phyloP scores from a whole-genome alignment of 139 green algal genomes.

The Chlorella sp. region DNA sequence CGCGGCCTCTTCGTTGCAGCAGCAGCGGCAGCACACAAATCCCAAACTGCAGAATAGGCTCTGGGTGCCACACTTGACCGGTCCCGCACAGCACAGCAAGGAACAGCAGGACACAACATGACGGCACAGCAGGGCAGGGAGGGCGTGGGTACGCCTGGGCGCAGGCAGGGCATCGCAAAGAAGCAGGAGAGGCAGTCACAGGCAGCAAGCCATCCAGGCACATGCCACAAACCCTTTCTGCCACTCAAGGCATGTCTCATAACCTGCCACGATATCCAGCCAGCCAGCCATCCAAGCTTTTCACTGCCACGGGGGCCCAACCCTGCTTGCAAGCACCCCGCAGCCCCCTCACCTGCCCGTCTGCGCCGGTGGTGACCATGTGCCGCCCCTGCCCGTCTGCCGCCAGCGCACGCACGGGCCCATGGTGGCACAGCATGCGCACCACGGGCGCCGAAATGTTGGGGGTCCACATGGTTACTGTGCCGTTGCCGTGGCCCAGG shows the following conservation, averaged over 20 bases:
- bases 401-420: constrained; percentile 76
- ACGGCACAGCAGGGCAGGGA: neutral
- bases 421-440: constrained; percentile 94
- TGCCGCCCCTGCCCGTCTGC: constrained; percentile 80
- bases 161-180: too few relatives aligned
- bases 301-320: too few relatives aligned
- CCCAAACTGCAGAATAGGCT: too few relatives aligned
- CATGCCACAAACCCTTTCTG: too few relatives aligned
- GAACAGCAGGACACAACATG: too few relatives aligned
- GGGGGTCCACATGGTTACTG: constrained; percentile 96
- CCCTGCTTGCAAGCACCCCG: too few relatives aligned
- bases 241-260: too few relatives aligned
- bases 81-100: neutral
- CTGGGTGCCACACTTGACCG: constrained; percentile 94
- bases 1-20: too few relatives aligned
- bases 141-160: too few relatives aligned
- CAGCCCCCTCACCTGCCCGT: constrained; percentile 71
- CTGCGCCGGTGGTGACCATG: constrained; percentile 89
- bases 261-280: too few relatives aligned
- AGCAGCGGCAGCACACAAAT: constrained; percentile 85
- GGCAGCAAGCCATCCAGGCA: neutral
- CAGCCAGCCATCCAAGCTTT: too few relatives aligned
- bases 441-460: constrained; percentile 89
- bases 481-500: constrained; percentile 90
- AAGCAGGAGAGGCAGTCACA: too few relatives aligned